Percentiles rank a stretch among this genome's conserved stretches.
Evolutionary conservation across 805 yeast genomes (phyloP).

Genomic region (Komagataella populi): DNA sequence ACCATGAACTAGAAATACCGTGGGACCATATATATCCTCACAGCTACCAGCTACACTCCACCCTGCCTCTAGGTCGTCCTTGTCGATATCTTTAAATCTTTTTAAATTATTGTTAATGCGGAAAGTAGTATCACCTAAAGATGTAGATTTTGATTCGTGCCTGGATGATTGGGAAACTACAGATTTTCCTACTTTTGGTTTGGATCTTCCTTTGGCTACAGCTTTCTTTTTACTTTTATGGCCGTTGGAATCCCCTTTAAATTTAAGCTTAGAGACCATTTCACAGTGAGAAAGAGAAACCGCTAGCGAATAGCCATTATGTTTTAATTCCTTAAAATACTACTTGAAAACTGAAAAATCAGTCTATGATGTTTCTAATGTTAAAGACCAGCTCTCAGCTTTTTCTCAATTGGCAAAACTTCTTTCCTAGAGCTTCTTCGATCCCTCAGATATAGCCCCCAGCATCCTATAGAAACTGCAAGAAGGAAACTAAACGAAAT

Average conservation of each 20-base stretch:
- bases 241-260: slow-evolving; percentile 15
- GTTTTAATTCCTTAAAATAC: too few species aligned
- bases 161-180: neutral
- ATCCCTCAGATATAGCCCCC: slow-evolving; percentile 21
- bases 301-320: neutral
- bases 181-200: neutral
- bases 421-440: slow-evolving; percentile 6
- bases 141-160: neutral
- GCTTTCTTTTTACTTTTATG: slow-evolving; percentile 5
- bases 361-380: neutral
- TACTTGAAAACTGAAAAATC: neutral
- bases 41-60: slow-evolving; percentile 15
- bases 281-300: neutral
- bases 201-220: neutral
- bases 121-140: slow-evolving; percentile 1
- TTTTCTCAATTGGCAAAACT: neutral
- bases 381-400: neutral
- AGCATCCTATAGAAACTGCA: slow-evolving; percentile 24
- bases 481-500: slow-evolving; percentile 35
- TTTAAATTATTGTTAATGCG: slow-evolving; percentile 11
- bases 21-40: slow-evolving; percentile 14
- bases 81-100: slow-evolving; percentile 8
- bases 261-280: slow-evolving; percentile 19
- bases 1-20: slow-evolving; percentile 8
- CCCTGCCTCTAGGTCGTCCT: slow-evolving; percentile 10